Percentiles rank a stretch among this genome's conserved stretches.
Conservation (phyloP, 768 basidiomycete genomes). For the Amanita fuliginea region DNA sequence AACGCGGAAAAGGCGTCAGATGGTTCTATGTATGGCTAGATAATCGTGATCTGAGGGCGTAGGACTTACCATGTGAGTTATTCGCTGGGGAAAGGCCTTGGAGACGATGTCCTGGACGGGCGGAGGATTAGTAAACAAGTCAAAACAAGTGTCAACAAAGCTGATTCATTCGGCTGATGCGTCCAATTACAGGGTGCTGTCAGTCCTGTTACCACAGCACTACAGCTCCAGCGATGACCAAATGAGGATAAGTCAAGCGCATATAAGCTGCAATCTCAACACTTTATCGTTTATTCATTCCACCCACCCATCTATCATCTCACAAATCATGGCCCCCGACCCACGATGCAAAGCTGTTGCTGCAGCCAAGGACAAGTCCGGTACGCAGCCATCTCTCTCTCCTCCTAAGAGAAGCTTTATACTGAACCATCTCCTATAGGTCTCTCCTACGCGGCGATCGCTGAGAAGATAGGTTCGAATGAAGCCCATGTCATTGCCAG, state of each 20-base stretch:
- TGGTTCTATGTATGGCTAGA: neutral
- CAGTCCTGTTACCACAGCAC: too few species aligned
- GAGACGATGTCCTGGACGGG: slow-evolving; percentile 15
- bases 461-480: slow-evolving; percentile 25
- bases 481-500: slow-evolving; percentile 44
- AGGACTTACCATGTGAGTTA: slow-evolving; percentile 28
- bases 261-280: neutral
- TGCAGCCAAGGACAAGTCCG: slow-evolving; percentile 35
- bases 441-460: slow-evolving; percentile 37
- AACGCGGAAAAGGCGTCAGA: neutral
- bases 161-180: neutral
- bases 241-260: neutral
- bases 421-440: slow-evolving; percentile 22
- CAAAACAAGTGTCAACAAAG: neutral
- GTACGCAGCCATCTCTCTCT: slow-evolving; percentile 19
- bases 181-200: too few species aligned
- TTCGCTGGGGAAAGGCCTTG: slow-evolving; percentile 18
- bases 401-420: neutral
- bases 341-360: slow-evolving; percentile 50
- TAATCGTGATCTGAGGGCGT: neutral
- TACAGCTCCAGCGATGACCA: too few species aligned
- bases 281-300: neutral
- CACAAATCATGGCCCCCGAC: slow-evolving; percentile 32
- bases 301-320: neutral
- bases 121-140: neutral